phyloP scores from a whole-genome alignment of 2,329 filamentous ascomycete genomes.

The Exophiala xenobiotica region DNA sequence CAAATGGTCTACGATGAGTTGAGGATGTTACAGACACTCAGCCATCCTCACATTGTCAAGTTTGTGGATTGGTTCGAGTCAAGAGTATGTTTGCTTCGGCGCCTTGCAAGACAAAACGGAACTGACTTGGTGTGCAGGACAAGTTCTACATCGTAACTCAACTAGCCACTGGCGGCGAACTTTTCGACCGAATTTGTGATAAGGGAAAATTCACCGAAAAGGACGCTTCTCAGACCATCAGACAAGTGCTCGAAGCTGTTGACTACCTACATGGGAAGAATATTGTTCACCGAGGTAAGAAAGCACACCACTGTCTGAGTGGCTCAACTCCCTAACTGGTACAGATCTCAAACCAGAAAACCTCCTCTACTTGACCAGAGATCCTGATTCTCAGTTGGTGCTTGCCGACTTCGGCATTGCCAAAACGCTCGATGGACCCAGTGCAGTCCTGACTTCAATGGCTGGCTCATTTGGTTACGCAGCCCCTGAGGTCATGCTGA shows the following conservation, averaged over 20 bases:
- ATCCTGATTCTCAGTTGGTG: conserved; percentile 77
- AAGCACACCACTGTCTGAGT: neutral
- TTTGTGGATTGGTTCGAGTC: conserved; percentile 99
- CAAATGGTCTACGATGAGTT: conserved; percentile 98
- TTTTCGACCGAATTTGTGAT: conserved; percentile 98
- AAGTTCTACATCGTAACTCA: conserved; percentile 99
- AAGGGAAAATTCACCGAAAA: conserved; percentile 98
- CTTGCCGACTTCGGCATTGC: conserved; percentile 98
- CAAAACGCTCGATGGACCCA: conserved; percentile 89
- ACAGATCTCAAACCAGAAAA: conserved; percentile 97
- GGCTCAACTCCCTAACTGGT: conserved; percentile 21
- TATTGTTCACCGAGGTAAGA: conserved; percentile 86
- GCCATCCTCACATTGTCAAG: conserved; percentile 93
- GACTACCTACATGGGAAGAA: conserved; percentile 93
- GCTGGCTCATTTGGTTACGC: conserved; percentile 97
- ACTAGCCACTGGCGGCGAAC: conserved; percentile 88
- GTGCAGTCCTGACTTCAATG: conserved; percentile 95
- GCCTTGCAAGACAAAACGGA: neutral
- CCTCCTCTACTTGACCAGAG: conserved; percentile 82
- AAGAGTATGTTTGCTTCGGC: conserved; percentile 59
- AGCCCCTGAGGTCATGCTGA: conserved; percentile 96
- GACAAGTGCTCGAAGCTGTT: conserved; percentile 87
- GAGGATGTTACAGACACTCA: conserved; percentile 83
- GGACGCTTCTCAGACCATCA: conserved; percentile 93
- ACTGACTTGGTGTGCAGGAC: conserved; percentile 60